Evolutionary conservation across 306 rosid genomes (phyloP).

Genomic region (barrel medic (Medicago truncatula)): MtrunA17r5.0-ANR NC_053045.1:49160501-49161000

Average conservation of each 20-base stretch:
- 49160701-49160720: not conserved
- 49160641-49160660: conserved; percentile 10
- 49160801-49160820: too few relatives aligned
- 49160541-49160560: not conserved
- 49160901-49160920: not conserved
- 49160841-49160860: not conserved
- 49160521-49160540: too few relatives aligned
- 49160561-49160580: not conserved
- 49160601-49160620: not conserved
- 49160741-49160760: too few relatives aligned
- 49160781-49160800: too few relatives aligned
- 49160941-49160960: not conserved
- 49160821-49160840: not conserved
- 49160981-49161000: not conserved
- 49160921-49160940: not conserved
- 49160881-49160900: not conserved
- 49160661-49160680: not conserved
- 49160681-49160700: conserved; percentile 1
- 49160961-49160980: not conserved
- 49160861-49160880: not conserved
- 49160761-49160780: too few relatives aligned
- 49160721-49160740: too few relatives aligned
- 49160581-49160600: conserved; percentile 13
- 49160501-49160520: too few relatives aligned
- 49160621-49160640: not conserved